Evolutionary conservation across 2,329 filamentous ascomycete species (phyloP).

Genomic region (Calonectria honghensis): DNA sequence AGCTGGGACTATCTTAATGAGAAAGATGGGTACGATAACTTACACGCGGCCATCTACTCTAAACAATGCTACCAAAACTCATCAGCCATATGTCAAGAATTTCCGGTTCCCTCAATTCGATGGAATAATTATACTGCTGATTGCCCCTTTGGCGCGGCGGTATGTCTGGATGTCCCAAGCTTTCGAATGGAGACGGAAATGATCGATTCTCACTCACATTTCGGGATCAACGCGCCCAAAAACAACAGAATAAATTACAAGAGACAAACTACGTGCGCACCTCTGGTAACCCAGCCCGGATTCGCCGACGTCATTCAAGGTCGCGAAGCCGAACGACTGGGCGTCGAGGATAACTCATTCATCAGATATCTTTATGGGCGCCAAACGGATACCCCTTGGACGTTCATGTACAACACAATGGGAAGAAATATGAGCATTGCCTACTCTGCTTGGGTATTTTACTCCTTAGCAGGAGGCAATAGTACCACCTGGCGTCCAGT

Average conservation of each 20-base stretch:
- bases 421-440: neutral
- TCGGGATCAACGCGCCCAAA: neutral
- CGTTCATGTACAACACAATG: neutral
- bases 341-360: neutral
- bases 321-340: neutral
- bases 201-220: neutral
- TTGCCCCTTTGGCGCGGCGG: neutral
- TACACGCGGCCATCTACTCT: neutral
- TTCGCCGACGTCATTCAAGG: neutral
- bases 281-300: neutral
- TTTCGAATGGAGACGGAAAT: conserved; percentile 1
- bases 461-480: neutral
- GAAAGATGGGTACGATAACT: neutral
- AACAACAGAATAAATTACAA: neutral
- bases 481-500: neutral
- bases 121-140: neutral
- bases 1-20: neutral
- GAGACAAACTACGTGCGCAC: neutral
- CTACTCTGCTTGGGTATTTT: neutral
- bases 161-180: neutral
- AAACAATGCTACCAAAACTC: neutral
- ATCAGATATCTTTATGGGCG: neutral
- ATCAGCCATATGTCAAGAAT: neutral
- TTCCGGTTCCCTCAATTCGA: neutral
- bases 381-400: neutral